Evolutionary conservation across 169 alveolate species (phyloP).

Genomic region (Plasmodium malariae): DNA sequence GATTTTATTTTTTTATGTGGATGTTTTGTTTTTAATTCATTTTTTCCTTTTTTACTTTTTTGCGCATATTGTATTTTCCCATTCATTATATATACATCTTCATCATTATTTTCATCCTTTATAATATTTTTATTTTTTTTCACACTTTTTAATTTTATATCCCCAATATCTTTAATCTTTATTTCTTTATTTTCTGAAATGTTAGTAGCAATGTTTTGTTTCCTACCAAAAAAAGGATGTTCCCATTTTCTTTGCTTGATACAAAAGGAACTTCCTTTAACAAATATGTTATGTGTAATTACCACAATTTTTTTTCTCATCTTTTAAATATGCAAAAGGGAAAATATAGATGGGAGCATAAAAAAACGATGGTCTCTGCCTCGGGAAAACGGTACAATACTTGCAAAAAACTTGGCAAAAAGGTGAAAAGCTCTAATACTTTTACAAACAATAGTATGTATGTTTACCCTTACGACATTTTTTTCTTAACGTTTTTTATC

Average conservation of each 20-base stretch:
- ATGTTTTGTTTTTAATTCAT: slow-evolving; percentile 28
- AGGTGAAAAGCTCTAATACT: no score
- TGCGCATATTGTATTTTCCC: slow-evolving; percentile 71
- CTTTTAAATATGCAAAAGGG: no score
- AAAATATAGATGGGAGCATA: no score
- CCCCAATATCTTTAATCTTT: slow-evolving; percentile 34
- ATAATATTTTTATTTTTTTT: slow-evolving; percentile 37
- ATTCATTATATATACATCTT: slow-evolving; percentile 57
- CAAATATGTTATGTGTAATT: slow-evolving; percentile 11
- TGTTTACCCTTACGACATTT: no score
- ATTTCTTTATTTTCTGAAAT: slow-evolving; percentile 41
- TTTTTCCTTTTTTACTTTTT: slow-evolving; percentile 38
- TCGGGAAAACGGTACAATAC: no score
- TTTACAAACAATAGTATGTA: no score
- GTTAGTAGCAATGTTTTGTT: slow-evolving; percentile 6
- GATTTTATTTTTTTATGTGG: slow-evolving; percentile 15
- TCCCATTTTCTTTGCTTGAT: neutral
- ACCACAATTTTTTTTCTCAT: slow-evolving; percentile 21
- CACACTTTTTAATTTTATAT: slow-evolving; percentile 35
- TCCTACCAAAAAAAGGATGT: slow-evolving; percentile 11
- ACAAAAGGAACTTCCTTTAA: neutral
- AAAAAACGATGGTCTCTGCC: no score
- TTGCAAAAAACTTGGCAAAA: no score
- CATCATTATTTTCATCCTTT: slow-evolving; percentile 23
- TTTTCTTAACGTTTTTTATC: no score